Conservation (phyloP, 371 early-diverging fungal genomes). For the Mucor plumbeus region DNA sequence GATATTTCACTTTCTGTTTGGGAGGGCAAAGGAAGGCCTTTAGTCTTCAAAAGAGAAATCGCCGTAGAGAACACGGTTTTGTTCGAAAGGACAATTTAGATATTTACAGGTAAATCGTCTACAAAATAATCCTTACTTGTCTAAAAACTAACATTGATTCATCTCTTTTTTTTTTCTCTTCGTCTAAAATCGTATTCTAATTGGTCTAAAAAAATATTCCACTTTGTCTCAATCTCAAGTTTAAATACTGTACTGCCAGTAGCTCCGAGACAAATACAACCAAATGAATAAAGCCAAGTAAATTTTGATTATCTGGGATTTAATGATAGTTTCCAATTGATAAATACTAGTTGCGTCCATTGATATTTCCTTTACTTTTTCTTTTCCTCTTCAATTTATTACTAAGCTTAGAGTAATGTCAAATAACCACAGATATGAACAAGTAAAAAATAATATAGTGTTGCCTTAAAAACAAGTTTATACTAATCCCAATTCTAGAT, state of each 20-base stretch:
- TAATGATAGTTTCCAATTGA: background rate
- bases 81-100: too few relatives aligned
- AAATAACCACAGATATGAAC: constrained; percentile 5
- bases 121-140: too few relatives aligned
- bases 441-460: background rate
- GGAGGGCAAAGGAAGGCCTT: too few relatives aligned
- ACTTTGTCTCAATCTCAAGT: too few relatives aligned
- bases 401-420: background rate
- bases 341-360: background rate
- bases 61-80: too few relatives aligned
- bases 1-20: too few relatives aligned
- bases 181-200: too few relatives aligned
- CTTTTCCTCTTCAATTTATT: background rate
- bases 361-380: background rate
- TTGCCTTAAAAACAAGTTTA: background rate
- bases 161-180: too few relatives aligned
- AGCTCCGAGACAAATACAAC: background rate
- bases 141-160: too few relatives aligned
- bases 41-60: too few relatives aligned
- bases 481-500: background rate
- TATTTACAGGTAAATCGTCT: too few relatives aligned
- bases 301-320: background rate
- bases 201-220: too few relatives aligned
- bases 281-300: background rate
- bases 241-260: constrained; percentile 1